These are phyloP conservation scores for Zopfia rhizophila DNA, from an alignment of 2,329 filamentous ascomycete species.

Conservation along the genomic window DNA sequence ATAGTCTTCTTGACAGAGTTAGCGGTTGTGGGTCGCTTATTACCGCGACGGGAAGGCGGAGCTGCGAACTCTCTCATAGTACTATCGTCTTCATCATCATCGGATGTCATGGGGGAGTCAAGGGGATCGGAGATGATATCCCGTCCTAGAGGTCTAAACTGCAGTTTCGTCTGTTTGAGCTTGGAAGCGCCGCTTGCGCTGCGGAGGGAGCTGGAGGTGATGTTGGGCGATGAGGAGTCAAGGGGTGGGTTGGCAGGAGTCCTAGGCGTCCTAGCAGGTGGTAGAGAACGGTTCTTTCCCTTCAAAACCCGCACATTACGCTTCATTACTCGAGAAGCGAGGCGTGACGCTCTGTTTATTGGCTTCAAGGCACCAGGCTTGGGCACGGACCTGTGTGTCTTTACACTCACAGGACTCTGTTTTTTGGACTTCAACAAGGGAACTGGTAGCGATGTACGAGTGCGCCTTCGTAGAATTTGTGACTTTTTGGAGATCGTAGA, in stretches of 20 bases:
- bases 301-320: slow-evolving; percentile 18
- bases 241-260: slow-evolving; percentile 9
- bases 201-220: slow-evolving; percentile 49
- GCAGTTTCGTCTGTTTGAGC: slow-evolving; percentile 22
- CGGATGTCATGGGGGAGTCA: too few species aligned
- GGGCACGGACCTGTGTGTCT: slow-evolving; percentile 24
- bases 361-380: slow-evolving; percentile 37
- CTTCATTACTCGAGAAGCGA: slow-evolving; percentile 16
- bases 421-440: slow-evolving; percentile 12
- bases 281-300: slow-evolving; percentile 24
- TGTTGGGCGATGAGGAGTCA: slow-evolving; percentile 36
- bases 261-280: slow-evolving; percentile 29
- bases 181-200: too few species aligned
- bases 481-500: slow-evolving; percentile 27
- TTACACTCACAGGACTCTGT: slow-evolving; percentile 26
- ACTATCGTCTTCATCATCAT: too few species aligned
- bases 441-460: slow-evolving; percentile 14
- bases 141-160: slow-evolving; percentile 24
- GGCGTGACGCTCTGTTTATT: slow-evolving; percentile 28
- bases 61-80: too few species aligned
- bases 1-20: slow-evolving; percentile 8
- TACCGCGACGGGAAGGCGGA: too few species aligned
- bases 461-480: slow-evolving; percentile 11
- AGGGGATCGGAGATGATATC: too few species aligned
- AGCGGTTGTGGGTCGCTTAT: too few species aligned